Evolutionary conservation across 495 filamentous ascomycete genomes (phyloP), one percentile per base, ranked within the genome.

Genomic region (Tuber magnatum): DNA sequence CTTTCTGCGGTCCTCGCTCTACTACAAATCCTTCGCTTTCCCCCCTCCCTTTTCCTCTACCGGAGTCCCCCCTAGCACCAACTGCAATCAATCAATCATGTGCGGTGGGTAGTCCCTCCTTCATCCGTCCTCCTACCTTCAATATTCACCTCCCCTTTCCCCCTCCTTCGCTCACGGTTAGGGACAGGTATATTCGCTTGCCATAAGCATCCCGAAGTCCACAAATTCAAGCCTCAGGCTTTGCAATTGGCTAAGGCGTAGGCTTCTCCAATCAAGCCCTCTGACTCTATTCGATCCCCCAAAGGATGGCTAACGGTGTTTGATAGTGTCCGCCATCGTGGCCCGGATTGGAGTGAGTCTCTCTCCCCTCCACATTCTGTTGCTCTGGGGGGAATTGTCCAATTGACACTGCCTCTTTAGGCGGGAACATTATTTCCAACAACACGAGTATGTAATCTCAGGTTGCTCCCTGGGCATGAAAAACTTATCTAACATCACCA

Each of bases 291-390:
- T 35, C n/a, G 0, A 65, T 65, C 28, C 56, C 56, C 56, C 28
- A 35, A 35, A 18, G 16, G 73, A 46, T 81, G 74, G 72, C 65
- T 81, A 80, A 82, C 84, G 84, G 83, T 85, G 85, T 84, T 83
- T 79, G 77, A 79, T 83, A 97, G 93, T 84, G 90, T 97, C 81
- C 93, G 95, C 80, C 95, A 99, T 85, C 91, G 95, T 84, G 96
- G 95, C 81, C 95, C 96, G 79, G 95, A 99, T 88, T 98, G 95
- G 95, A 97, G 94, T 97, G 86, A 91, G 93, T 85, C 76, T 68
- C 32, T 32, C 76, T 9, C 72, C 56, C 68, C 43, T 48, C 41
- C 56, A 16, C 22, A 68, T 71, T 75, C 68, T n/a, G 46, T 74
- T n/a, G 32, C 38, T 38, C 32, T 16, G 3, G n/a, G 14, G 3